phyloP scores from a whole-genome alignment of 768 basidiomycete species.

The Phylloporus arenicola region DNA sequence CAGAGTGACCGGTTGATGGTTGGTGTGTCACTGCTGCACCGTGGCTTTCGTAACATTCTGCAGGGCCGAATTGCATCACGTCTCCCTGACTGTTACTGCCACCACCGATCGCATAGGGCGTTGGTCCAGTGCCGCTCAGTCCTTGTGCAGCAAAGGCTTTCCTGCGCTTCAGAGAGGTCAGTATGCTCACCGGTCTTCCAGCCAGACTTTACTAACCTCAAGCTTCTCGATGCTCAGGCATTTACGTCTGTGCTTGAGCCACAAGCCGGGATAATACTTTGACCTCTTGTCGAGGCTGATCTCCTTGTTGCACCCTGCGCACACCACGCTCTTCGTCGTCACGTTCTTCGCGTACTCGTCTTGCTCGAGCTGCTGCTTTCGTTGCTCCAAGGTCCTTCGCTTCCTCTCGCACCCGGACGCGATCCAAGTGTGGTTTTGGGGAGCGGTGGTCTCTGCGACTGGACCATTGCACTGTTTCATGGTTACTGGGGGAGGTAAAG shows the following conservation, averaged over 20 bases:
- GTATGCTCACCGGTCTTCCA: neutral
- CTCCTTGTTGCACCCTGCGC: conserved; percentile 24
- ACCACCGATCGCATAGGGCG: neutral
- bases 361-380: conserved; percentile 25
- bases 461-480: conserved; percentile 1
- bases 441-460: neutral
- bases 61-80: neutral
- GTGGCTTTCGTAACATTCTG: neutral
- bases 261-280: conserved; percentile 32
- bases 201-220: conserved; percentile 19
- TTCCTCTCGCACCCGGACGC: conserved; percentile 24
- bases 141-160: conserved; percentile 1
- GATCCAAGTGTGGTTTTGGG: conserved; percentile 7
- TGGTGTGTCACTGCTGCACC: neutral
- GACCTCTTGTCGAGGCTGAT: conserved; percentile 34
- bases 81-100: conserved; percentile 1
- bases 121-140: neutral
- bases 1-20: neutral
- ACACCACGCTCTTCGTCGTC: conserved; percentile 25
- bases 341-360: conserved; percentile 25
- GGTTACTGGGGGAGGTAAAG: conserved; percentile 3
- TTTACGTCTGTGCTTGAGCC: conserved; percentile 30
- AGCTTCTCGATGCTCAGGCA: conserved; percentile 21
- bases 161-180: conserved; percentile 17
- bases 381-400: conserved; percentile 24